These are phyloP conservation scores for Termitomyces sp. DNA, from an alignment of 768 basidiomycete species.

Conservation along the genomic window DNA sequence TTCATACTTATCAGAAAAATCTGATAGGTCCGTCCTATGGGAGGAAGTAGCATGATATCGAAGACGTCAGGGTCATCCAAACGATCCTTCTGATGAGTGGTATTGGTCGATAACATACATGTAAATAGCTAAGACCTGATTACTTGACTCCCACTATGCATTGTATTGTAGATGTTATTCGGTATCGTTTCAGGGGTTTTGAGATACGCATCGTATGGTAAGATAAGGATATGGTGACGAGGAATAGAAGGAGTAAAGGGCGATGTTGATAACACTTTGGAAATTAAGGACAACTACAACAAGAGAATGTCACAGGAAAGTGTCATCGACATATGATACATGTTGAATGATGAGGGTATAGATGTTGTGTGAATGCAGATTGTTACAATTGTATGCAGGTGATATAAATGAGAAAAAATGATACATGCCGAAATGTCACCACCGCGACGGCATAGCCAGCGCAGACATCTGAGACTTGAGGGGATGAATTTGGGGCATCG, in stretches of 20 bases:
- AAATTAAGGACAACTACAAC: background rate
- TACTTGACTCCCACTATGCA: no score
- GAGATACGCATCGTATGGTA: background rate
- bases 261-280: slow-evolving; percentile 4
- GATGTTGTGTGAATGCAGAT: slow-evolving; percentile 4
- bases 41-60: background rate
- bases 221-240: background rate
- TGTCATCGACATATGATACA: slow-evolving; percentile 7
- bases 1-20: slow-evolving; percentile 1
- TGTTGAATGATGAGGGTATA: slow-evolving; percentile 6
- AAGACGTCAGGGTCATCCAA: no score
- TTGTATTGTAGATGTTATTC: background rate
- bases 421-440: slow-evolving; percentile 36
- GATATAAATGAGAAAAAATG: slow-evolving; percentile 14
- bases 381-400: slow-evolving; percentile 13
- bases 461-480: slow-evolving; percentile 63
- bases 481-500: slow-evolving; percentile 30
- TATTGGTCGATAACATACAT: no score
- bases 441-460: slow-evolving; percentile 52
- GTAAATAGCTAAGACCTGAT: no score
- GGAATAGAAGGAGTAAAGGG: background rate
- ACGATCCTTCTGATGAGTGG: no score
- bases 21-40: background rate
- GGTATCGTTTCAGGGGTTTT: background rate
- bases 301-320: slow-evolving; percentile 3